Base-by-base conservation (phyloP, 192 early-diverging fungal species). In the Umbelopsis sp. region DNA sequence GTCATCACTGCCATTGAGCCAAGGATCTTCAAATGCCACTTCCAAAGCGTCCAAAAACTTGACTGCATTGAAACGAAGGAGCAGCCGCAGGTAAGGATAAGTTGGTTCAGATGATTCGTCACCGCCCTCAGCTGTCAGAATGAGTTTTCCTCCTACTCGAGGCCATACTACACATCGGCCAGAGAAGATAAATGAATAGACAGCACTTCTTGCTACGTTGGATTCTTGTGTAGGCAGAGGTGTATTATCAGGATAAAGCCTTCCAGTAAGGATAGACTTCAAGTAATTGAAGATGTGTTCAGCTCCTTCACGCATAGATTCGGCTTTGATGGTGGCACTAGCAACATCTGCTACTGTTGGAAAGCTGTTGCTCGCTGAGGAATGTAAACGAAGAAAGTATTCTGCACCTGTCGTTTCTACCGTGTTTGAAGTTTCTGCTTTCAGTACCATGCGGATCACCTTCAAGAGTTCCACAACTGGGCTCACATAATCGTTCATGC, bases 141-240 rank as follows among this genome's bases (percentile, higher is more conserved):
- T 77, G 26, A 88, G 74, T 25, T 83, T 75, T 5, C 85, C 87
- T 25, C 85, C 85, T 3, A 78, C 47, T 21, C 78, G 79, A 11
- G 87, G 87, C 87, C 87, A 88, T 44, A 85, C 84, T 20, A 88
- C 82, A 69, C 87, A 88, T 50, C 85, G 66, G 4, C 87, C 87
- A 17, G 87, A 88, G 66, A 88, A 88, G 7, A 88, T 77, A 68
- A 88, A 88, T 3, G 83, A 86, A 56, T 88, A 88, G 0, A 88
- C 74, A 2, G 85, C 80, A 24, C 81, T 83, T 51, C 83, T 80
- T 32, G 84, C 84, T 0, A 83, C 78, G 62, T 82, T 82, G 24
- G 85, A 83, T 31, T 81, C 80, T 10, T 49, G 36, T 11, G 78
- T 74, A 25, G 76, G 66, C 36, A 85, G 56, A 4, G 70, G 56